Percentiles rank a stretch among this genome's conserved stretches.
These are phyloP conservation scores for Scalesia atractyloides DNA, from an alignment of 129 eudicot species.

Conservation along the genomic window DNA sequence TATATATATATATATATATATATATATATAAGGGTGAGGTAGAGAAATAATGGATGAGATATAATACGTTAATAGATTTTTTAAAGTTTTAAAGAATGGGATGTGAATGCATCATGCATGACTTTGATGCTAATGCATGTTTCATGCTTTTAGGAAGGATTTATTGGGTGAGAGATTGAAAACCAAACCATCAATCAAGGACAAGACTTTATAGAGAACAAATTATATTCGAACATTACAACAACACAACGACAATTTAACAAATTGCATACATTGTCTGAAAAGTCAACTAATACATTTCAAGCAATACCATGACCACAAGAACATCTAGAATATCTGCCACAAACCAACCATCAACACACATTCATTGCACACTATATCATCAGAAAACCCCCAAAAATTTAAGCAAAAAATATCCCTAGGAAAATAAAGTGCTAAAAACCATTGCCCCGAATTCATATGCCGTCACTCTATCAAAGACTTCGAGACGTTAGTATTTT, in stretches of 20 bases:
- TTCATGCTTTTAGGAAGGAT: neutral
- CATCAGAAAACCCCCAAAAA: slow-evolving; percentile 8
- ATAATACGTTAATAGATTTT: too few relatives aligned
- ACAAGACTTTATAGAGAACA: slow-evolving; percentile 11
- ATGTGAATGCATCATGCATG: too few relatives aligned
- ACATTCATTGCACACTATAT: slow-evolving; percentile 31
- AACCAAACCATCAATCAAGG: neutral
- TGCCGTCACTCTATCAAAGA: slow-evolving; percentile 42
- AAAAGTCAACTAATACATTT: slow-evolving; percentile 15
- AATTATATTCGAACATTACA: slow-evolving; percentile 11
- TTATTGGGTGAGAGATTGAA: neutral
- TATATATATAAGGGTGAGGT: too few relatives aligned
- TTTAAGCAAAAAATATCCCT: neutral
- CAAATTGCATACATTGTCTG: slow-evolving; percentile 19
- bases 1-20: too few relatives aligned
- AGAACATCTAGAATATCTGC: slow-evolving; percentile 18
- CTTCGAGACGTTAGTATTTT: slow-evolving; percentile 40
- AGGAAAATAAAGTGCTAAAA: slow-evolving; percentile 2
- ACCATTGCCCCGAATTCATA: neutral
- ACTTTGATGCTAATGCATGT: neutral
- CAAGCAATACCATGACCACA: slow-evolving; percentile 23
- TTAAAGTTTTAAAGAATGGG: too few relatives aligned
- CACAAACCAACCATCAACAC: slow-evolving; percentile 29
- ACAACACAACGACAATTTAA: slow-evolving; percentile 1
- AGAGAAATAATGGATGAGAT: too few relatives aligned